Evolutionary conservation across 805 yeast species (phyloP).

Genomic region (Priceomyces castillae): DNA sequence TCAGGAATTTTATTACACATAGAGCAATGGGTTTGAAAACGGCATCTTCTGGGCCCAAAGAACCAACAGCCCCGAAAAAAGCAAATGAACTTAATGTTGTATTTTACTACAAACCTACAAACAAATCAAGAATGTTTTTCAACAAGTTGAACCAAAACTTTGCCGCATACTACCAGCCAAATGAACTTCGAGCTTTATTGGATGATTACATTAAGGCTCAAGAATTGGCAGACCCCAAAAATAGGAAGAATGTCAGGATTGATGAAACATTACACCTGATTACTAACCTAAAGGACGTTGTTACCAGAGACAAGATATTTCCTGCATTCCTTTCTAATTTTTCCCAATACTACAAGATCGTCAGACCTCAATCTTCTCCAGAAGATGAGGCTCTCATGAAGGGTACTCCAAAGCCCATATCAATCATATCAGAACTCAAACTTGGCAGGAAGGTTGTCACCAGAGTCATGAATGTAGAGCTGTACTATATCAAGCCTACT

Average conservation of each 20-base stretch:
- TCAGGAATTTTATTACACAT: conserved; percentile 66
- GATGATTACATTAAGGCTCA: conserved; percentile 54
- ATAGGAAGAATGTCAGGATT: conserved; percentile 53
- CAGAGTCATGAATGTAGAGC: conserved; percentile 64
- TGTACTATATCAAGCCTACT: conserved; percentile 61
- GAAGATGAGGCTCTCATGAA: conserved; percentile 39
- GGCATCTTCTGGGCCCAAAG: conserved; percentile 9
- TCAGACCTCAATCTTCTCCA: conserved; percentile 41
- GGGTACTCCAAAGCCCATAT: conserved; percentile 68
- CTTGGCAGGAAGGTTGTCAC: conserved; percentile 83
- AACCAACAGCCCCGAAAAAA: conserved; percentile 20
- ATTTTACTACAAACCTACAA: conserved; percentile 57
- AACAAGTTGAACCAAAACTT: conserved; percentile 37
- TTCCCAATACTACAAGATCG: conserved; percentile 49
- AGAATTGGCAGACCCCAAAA: conserved; percentile 48
- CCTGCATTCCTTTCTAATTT: conserved; percentile 46
- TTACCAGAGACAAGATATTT: conserved; percentile 43
- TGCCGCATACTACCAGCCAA: conserved; percentile 45
- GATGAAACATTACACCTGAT: conserved; percentile 54
- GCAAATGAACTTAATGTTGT: conserved; percentile 28
- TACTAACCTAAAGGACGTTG: conserved; percentile 25
- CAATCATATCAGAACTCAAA: conserved; percentile 67
- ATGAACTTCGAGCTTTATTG: conserved; percentile 53
- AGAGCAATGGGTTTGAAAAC: conserved; percentile 27
- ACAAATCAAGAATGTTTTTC: conserved; percentile 46